Conservation (phyloP, 805 yeast species). For the Candida nanaspora region DNA sequence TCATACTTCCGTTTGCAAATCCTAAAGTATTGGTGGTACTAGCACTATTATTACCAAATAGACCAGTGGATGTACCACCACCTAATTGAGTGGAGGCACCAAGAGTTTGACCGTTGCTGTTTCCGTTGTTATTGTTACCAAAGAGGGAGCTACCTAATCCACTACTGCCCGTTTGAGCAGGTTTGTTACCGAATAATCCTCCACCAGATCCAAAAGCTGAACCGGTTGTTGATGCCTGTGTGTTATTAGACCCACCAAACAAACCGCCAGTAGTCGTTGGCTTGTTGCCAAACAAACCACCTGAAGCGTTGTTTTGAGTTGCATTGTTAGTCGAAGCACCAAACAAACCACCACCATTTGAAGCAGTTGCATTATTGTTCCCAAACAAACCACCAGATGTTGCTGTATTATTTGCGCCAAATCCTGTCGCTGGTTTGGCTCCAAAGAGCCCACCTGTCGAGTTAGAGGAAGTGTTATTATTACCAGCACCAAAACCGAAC, state of each 20-base stretch:
- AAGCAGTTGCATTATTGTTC: constrained; percentile 9
- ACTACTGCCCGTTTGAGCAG: background rate
- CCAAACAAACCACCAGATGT: constrained; percentile 12
- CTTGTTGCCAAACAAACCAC: constrained; percentile 37
- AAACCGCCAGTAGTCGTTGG: constrained; percentile 11
- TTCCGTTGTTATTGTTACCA: constrained; percentile 7
- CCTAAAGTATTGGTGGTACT: constrained; percentile 12
- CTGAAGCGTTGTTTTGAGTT: constrained; percentile 18
- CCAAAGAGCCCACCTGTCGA: constrained; percentile 10
- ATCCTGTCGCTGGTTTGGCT: too few species aligned
- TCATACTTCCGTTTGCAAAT: background rate
- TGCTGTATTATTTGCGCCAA: constrained; percentile 2
- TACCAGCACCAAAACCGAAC: constrained; percentile 36
- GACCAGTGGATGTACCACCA: too few species aligned
- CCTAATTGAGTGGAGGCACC: too few species aligned
- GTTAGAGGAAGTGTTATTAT: constrained; percentile 13
- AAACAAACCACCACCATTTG: constrained; percentile 19
- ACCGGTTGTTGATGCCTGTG: background rate
- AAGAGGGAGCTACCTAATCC: constrained; percentile 1
- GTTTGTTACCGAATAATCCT: constrained; percentile 26
- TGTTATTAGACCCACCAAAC: constrained; percentile 3
- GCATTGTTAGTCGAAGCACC: constrained; percentile 11
- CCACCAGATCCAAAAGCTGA: constrained; percentile 16
- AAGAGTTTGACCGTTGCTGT: constrained; percentile 5
- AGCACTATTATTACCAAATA: constrained; percentile 25